Conservation (phyloP, 495 filamentous ascomycete species). For the Aspergillus bertholletiae region DNA sequence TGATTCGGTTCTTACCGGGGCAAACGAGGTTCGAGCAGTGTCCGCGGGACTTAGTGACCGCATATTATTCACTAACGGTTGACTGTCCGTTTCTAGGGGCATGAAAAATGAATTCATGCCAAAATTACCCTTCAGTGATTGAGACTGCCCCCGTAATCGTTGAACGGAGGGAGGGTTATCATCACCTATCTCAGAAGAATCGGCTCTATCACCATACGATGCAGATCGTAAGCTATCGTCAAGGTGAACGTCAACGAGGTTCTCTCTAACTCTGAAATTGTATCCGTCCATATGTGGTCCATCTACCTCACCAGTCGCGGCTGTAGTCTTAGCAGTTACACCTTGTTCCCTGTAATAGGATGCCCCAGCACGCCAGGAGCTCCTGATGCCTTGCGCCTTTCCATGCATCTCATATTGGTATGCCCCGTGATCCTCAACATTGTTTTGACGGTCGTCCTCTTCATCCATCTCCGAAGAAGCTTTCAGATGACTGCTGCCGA, state of each 20-base stretch:
- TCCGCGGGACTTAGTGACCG: conserved; percentile 41
- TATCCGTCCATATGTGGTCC: conserved; percentile 36
- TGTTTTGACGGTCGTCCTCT: conserved; percentile 59
- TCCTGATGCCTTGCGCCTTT: conserved; percentile 46
- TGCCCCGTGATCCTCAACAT: conserved; percentile 48
- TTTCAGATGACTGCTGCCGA: conserved; percentile 72
- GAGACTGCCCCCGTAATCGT: conserved; percentile 62
- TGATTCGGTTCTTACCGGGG: conserved; percentile 50
- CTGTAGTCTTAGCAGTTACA: conserved; percentile 27
- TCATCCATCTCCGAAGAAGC: conserved; percentile 80
- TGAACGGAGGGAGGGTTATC: conserved; percentile 84
- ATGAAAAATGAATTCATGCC: conserved; percentile 35
- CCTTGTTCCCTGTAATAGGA: conserved; percentile 12
- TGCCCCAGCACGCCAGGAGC: conserved; percentile 53
- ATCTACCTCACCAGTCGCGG: conserved; percentile 27
- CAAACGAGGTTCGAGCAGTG: conserved; percentile 39
- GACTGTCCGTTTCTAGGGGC: conserved; percentile 45
- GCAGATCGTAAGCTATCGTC: conserved; percentile 56
- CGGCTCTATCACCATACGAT: conserved; percentile 47
- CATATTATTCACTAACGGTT: conserved; percentile 31
- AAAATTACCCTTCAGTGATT: conserved; percentile 25
- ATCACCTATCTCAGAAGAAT: conserved; percentile 57
- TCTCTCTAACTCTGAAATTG: conserved; percentile 59
- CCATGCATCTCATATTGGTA: conserved; percentile 27
- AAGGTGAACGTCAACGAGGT: conserved; percentile 85